These are phyloP conservation scores for Erigeron philadelphicus DNA, from an alignment of 140 eudicot genomes.

Conservation along the genomic window DNA sequence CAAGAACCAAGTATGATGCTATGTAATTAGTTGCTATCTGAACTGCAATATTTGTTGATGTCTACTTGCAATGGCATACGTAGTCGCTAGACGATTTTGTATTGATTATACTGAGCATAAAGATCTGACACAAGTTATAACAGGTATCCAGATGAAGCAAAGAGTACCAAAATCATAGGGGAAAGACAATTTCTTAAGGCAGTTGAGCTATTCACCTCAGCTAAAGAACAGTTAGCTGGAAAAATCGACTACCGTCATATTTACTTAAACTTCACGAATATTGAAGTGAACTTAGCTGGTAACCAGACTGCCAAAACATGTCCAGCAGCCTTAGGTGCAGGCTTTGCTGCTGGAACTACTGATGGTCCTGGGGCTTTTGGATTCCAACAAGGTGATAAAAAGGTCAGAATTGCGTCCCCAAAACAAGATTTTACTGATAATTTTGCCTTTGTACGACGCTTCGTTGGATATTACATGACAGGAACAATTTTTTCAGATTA, in stretches of 20 bases:
- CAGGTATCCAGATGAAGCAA: conserved; percentile 63
- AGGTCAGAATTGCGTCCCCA: conserved; percentile 31
- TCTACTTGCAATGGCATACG: not conserved
- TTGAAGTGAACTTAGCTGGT: conserved; percentile 42
- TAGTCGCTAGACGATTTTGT: not conserved
- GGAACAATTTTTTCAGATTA: conserved; percentile 33
- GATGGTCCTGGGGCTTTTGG: conserved; percentile 86
- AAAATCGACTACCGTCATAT: conserved; percentile 54
- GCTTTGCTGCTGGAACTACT: conserved; percentile 89
- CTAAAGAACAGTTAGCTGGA: conserved; percentile 46
- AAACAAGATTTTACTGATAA: not conserved
- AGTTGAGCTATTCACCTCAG: conserved; percentile 49
- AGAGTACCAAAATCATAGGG: conserved; percentile 64
- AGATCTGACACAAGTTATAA: not conserved
- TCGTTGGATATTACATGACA: not conserved
- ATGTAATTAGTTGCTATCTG: not conserved
- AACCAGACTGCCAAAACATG: conserved; percentile 48
- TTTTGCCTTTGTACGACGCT: not conserved
- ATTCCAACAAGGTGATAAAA: conserved; percentile 67
- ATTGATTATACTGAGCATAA: not conserved
- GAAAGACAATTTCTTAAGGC: conserved; percentile 66
- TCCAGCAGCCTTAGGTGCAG: conserved; percentile 70
- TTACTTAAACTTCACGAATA: conserved; percentile 48
- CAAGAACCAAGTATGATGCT: not conserved
- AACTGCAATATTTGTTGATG: not conserved